Evolutionary conservation across 495 filamentous ascomycete species (phyloP), one percentile per base, ranked within the genome.

Genomic region (Rostrohypoxylon terebratum): DNA sequence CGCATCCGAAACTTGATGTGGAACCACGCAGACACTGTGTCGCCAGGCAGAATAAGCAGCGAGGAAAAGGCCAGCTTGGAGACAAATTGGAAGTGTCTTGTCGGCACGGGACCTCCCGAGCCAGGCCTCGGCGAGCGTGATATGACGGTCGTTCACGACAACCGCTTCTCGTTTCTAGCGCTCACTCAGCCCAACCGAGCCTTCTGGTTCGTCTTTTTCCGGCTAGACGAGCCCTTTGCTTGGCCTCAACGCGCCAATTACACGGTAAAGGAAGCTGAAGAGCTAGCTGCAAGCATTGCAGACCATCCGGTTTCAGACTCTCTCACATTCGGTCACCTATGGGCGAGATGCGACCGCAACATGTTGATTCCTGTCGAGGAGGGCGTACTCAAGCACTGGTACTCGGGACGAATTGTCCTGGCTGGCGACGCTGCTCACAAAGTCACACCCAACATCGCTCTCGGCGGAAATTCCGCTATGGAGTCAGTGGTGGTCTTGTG

Each of bases 351-450:
- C 8, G 60, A 20, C 1, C 31, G 45, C 1, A 59, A 61, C 0
- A 51, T 51, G 0, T 45, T 81, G 55, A 64, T 77, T 1, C 48
- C 73, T 20, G 28, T 81, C 0, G 79, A 82, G 59, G 81, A 84
- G 66, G 80, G 76, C 11, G 40, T 81, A 1, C 42, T 80, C 6
- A 33, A 62, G 38, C 59, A 77, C 34, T 83, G 77, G 74, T 64
- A 64, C 50, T 68, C 62, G 20, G 68, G 71, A 8, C 67, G 80
- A 6, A 74, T 79, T 0, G 71, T 78, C 0, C 72, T 80, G 5
- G 64, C 78, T 0, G 81, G 82, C 7, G 81, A 83, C 51, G 57
- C 79, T 2, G 72, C 70, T 4, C 80, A 81, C 42, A 82, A 81
- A 42, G 23, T 31, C 5, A 23, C 18, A 25, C 48, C 48, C 10